Base-by-base conservation (phyloP, 2,329 filamentous ascomycete genomes). In the Pseudogymnoascus sp. region DNA sequence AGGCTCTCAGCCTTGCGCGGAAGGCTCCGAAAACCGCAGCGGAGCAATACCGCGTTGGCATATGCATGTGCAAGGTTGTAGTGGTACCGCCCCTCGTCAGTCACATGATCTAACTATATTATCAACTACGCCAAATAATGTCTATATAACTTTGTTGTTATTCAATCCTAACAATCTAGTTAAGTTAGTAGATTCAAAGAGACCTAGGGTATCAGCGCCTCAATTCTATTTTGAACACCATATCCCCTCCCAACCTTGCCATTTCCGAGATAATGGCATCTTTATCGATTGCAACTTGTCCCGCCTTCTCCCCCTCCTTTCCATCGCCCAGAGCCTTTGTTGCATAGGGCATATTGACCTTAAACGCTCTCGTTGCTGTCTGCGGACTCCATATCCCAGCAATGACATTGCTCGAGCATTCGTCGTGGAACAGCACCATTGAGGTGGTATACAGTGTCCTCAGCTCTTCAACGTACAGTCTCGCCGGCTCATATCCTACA, bases 371-470 rank as follows among this genome's bases (percentile, higher is more conserved):
- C 5, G 68, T 35, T 4, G 64, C 61, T 7, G 62, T 40, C 50
- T 76, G 72, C 0, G 86, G 86, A 69, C 83, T 87, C 86, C 86
- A 89, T 44, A 89, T 69, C 0, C 85, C 86, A 9, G 81, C 82
- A 71, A 89, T 80, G 6, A 81, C 71, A 62, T 84, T 79, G 24
- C 85, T 79, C 1, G 79, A 77, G 1, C 78, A 72, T 4, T 76
- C 79, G 33, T 91, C 87, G 65, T 86, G 82, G 78, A 97, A 97
- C 74, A 97, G 90, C 1, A 97, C 77, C 35, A 96, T 76, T 2
- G 84, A 82, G 36, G 86, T 81, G 3, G 81, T 81, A 71, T 92
- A 97, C 1, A 84, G 72, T 3, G 75, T 76, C 65, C 84, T 78
- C 10, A 97, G 76, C 68, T 94, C 89, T 13, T 78, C 74, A 13